These are phyloP conservation scores for Alloteropsis angusta DNA, from an alignment of 202 grass and related monocot species.

Conservation along the genomic window DNA sequence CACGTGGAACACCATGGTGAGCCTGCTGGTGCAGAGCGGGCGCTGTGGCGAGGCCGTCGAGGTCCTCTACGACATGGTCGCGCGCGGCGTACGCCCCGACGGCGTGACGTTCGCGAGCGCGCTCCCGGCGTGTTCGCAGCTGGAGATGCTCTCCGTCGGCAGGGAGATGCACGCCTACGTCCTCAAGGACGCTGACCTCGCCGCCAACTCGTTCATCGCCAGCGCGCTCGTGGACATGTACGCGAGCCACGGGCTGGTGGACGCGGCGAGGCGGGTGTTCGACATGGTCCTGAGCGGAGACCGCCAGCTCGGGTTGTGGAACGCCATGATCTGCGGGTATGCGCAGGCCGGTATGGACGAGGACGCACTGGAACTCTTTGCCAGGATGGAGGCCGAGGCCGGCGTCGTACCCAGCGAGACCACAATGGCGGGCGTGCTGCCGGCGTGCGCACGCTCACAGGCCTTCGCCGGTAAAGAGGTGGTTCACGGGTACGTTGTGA, in stretches of 20 bases:
- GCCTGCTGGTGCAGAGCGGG: slow-evolving; percentile 54
- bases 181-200: slow-evolving; percentile 45
- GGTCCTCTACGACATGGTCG: slow-evolving; percentile 53
- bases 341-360: slow-evolving; percentile 65
- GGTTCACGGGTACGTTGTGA: slow-evolving; percentile 80
- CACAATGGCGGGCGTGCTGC: slow-evolving; percentile 68
- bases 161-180: slow-evolving; percentile 60
- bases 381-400: slow-evolving; percentile 46
- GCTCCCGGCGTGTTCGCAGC: slow-evolving; percentile 59
- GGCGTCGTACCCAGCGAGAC: slow-evolving; percentile 65
- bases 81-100: slow-evolving; percentile 48
- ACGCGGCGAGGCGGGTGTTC: slow-evolving; percentile 41
- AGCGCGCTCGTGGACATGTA: slow-evolving; percentile 88
- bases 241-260: slow-evolving; percentile 51
- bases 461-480: slow-evolving; percentile 54
- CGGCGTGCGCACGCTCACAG: slow-evolving; percentile 55
- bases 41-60: slow-evolving; percentile 36
- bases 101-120: slow-evolving; percentile 66
- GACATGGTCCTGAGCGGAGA: slow-evolving; percentile 24
- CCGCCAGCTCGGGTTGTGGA: slow-evolving; percentile 69
- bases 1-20: slow-evolving; percentile 91
- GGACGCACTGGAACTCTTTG: slow-evolving; percentile 59
- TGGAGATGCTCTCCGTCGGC: slow-evolving; percentile 44
- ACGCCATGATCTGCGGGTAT: slow-evolving; percentile 88
- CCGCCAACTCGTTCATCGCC: slow-evolving; percentile 67